Evolutionary conservation across 805 yeast genomes (phyloP), one percentile per base, ranked within the genome.

Genomic region (Saturnispora quitensis): DNA sequence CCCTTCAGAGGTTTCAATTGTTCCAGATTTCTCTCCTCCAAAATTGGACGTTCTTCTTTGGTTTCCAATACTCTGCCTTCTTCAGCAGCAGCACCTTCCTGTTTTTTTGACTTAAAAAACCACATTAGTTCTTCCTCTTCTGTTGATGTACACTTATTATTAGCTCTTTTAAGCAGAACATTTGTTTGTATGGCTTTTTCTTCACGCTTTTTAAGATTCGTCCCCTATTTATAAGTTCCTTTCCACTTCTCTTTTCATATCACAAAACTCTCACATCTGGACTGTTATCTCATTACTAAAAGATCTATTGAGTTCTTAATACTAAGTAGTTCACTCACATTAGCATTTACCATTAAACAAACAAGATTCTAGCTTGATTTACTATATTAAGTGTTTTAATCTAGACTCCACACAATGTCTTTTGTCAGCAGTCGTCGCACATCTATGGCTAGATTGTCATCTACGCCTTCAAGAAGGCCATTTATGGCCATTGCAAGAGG

Each of bases 401-500:
- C 34, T 31, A 31, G 34, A 31, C 9, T 31, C 34, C 34, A 31
- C 34, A 38, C 10, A 20, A 38, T 38, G 42, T 38, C 42, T 13
- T 38, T 38, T 38, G 42, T 38, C 10, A 33, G 36, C 31, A 33
- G 18, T 13, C 36, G 51, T 20, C 31, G 51, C 5, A 27, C 36
- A 3, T 49, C 51, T 3, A 49, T 49, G 51, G 51, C 47, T 6
- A 49, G 35, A 13, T 27, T 49, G 27, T 17, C 31, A 6, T 49
- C 51, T 7, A 49, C 51, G 3, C 51, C 51, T n/a, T 38, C 42
- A 8, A 18, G 42, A 10, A 20, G 42, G 17, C 42, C 42, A 3
- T 38, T 38, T 12, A 38, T 38, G 42, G 42, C 22, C 4, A 17
- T 38, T 17, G 42, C 42, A 18, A 38, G 42, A 20, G 43, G 25